These are phyloP conservation scores for Parachlorella kessleri DNA, from an alignment of 139 green algal species.

Conservation along the genomic window DNA sequence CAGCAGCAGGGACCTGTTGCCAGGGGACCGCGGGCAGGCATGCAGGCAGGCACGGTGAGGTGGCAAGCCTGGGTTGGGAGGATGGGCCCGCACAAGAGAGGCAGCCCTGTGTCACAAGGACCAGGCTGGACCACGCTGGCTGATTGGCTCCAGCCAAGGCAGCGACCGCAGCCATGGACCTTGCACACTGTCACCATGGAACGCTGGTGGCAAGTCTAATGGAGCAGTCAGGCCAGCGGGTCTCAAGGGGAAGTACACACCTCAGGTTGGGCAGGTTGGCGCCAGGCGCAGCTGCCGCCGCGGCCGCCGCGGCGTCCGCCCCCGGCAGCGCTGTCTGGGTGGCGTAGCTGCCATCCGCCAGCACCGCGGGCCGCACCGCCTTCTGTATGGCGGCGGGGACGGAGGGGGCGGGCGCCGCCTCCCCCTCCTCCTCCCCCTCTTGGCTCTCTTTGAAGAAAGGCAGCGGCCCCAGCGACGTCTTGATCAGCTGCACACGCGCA, in stretches of 20 bases:
- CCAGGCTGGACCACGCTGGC: no score
- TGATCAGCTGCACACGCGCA: conserved; percentile 71
- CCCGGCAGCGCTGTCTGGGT: conserved; percentile 74
- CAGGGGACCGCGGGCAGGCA: no score
- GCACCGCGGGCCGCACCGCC: conserved; percentile 79
- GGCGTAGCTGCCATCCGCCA: conserved; percentile 97
- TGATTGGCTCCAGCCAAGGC: no score
- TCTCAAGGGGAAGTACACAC: no score
- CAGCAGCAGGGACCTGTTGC: conserved; percentile 63
- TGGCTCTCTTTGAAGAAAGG: conserved; percentile 61
- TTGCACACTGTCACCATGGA: no score
- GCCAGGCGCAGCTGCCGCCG: conserved; percentile 7
- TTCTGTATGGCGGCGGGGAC: conserved; percentile 32
- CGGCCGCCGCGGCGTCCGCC: background rate
- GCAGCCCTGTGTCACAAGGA: no score
- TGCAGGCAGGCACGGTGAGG: no score
- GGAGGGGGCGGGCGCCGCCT: conserved; percentile 14
- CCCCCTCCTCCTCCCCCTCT: conserved; percentile 38
- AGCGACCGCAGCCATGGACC: no score
- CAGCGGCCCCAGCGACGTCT: conserved; percentile 73
- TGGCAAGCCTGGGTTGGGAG: no score
- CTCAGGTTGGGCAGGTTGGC: conserved; percentile 62
- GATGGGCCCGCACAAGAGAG: no score
- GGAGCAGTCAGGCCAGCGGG: no score
- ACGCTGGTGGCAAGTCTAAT: no score